Percentiles rank a stretch among this genome's conserved stretches.
Evolutionary conservation across 1,284 basidiomycete species (phyloP).

Genomic region (Gymnopus androsaceus): DNA sequence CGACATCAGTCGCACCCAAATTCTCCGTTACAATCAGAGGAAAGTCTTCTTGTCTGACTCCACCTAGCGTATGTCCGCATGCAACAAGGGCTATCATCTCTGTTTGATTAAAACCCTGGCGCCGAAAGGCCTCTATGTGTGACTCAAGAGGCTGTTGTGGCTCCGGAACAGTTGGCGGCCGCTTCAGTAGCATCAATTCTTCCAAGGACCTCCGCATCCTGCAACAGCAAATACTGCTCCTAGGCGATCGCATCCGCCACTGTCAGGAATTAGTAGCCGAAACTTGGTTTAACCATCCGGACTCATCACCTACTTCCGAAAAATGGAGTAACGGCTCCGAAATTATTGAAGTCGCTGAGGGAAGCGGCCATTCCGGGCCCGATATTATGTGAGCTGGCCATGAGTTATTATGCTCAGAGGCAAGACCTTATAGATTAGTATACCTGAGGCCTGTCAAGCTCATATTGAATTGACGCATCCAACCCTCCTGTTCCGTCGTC

Average conservation of each 20-base stretch:
- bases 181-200: constrained; percentile 29
- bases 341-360: constrained; percentile 39
- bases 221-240: constrained; percentile 29
- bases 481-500: constrained; percentile 37
- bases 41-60: constrained; percentile 34
- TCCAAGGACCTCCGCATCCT: constrained; percentile 33
- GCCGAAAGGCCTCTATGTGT: constrained; percentile 27
- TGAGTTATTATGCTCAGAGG: not conserved
- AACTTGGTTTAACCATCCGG: not conserved
- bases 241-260: constrained; percentile 33
- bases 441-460: constrained; percentile 35
- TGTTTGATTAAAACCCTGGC: constrained; percentile 28
- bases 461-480: constrained; percentile 39
- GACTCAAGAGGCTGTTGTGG: constrained; percentile 29
- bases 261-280: constrained; percentile 4
- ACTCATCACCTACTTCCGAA: constrained; percentile 11
- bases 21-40: constrained; percentile 16
- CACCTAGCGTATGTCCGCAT: constrained; percentile 36
- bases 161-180: constrained; percentile 31
- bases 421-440: constrained; percentile 9
- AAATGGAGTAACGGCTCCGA: constrained; percentile 20
- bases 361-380: constrained; percentile 40
- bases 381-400: constrained; percentile 42
- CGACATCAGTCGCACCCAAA: constrained; percentile 1
- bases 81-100: constrained; percentile 37